Base-by-base conservation (phyloP, 169 alveolate genomes). In the Plasmodium vivax region DNA sequence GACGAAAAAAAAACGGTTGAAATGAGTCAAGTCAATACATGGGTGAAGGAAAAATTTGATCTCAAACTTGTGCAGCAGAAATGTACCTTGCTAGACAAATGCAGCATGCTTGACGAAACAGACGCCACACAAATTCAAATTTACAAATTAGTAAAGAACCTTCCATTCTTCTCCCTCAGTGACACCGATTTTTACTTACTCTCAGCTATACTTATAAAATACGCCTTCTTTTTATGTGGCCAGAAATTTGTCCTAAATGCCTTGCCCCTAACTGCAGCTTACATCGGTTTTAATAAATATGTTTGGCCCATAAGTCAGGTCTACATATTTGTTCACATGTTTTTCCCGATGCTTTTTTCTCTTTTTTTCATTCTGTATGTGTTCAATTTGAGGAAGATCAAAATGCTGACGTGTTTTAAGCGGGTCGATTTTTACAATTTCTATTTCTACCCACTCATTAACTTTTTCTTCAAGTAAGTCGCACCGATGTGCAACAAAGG, bases 241-340 rank as follows among this genome's bases (percentile, higher is more conserved):
- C 93, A 87, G n/a, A 87, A 36, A 77, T 75, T 87, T 87, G 62
- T 87, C 12, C 9, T 87, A 47, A 87, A 51, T 54, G 56, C 36
- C 34, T 36, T 87, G 14, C 93, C 93, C 19, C 19, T 87, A 27
- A 58, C 45, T 38, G 19, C 93, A 71, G 93, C 82, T 2, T 87
- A 75, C 62, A 77, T 56, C n/a, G 93, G 93, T 10, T 75, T 87
- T 10, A 56, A 79, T 19, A 87, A 45, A 56, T 87, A 87, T 87
- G 81, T 54, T 4, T 87, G 93, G 93, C 93, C 93, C 4, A 3
- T 87, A 51, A 75, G 93, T 77, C 93, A 87, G 71, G 10, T 87
- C 5, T 87, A 87, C 38, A 51, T 75, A n/a, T 74, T 87, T 87
- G 54, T 41, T 47, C 93, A 87, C 62, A 47, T 87, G 4, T 87